Percentiles rank a stretch among this genome's conserved stretches.
Evolutionary conservation across 257 asterid genomes (phyloP).

Genomic region (Eucommia ulmoides): DNA sequence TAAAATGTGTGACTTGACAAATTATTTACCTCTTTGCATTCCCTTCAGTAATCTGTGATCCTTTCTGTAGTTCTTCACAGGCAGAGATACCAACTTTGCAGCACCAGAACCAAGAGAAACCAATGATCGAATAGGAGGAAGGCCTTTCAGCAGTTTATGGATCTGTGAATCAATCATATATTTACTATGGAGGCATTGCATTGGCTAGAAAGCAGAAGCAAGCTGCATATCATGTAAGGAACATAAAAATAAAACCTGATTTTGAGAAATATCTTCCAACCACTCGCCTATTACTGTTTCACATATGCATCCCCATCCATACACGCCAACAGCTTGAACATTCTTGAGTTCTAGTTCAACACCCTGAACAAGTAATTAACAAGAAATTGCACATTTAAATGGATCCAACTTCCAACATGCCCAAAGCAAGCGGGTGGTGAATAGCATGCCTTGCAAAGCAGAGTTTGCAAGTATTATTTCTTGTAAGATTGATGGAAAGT

Average conservation of each 20-base stretch:
- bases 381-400: too few relatives aligned
- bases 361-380: conserved; percentile 44
- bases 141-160: conserved; percentile 89
- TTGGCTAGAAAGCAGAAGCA: conserved; percentile 14
- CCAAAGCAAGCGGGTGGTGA: neutral
- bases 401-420: too few relatives aligned
- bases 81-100: conserved; percentile 81
- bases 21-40: conserved; percentile 80
- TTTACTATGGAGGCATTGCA: conserved; percentile 12
- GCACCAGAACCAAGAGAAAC: conserved; percentile 98
- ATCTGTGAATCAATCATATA: conserved; percentile 29
- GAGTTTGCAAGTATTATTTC: too few relatives aligned
- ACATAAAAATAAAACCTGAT: conserved; percentile 48
- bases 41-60: conserved; percentile 86
- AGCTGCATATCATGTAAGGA: conserved; percentile 6
- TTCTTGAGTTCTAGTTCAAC: conserved; percentile 85
- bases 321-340: conserved; percentile 79
- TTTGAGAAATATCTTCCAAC: conserved; percentile 95
- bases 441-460: too few relatives aligned
- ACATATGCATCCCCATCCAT: conserved; percentile 76
- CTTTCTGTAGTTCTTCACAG: conserved; percentile 72
- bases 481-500: too few relatives aligned
- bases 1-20: too few relatives aligned
- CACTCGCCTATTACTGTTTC: conserved; percentile 87
- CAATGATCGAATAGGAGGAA: conserved; percentile 86